Percentiles rank a stretch among this genome's conserved stretches.
These are phyloP conservation scores for Penicillium waksmanii DNA, from an alignment of 495 filamentous ascomycete species.

Conservation along the genomic window DNA sequence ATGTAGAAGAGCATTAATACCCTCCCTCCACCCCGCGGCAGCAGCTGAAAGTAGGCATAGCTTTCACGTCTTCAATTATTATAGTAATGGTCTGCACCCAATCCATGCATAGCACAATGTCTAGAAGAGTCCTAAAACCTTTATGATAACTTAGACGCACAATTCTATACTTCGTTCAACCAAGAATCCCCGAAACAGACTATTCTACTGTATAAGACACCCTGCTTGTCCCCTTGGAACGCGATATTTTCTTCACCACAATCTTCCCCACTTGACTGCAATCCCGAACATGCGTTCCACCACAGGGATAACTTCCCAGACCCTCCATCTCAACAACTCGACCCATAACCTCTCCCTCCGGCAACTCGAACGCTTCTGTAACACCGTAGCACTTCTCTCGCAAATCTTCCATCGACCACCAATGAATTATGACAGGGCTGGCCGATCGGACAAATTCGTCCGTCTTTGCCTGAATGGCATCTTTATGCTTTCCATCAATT, in stretches of 20 bases:
- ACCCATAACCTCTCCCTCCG: conserved; percentile 48
- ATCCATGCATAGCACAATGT: too few species aligned
- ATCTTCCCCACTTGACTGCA: conserved; percentile 56
- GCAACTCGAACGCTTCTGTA: conserved; percentile 49
- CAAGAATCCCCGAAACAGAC: not conserved
- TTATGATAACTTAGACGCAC: too few species aligned
- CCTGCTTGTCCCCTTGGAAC: conserved; percentile 57
- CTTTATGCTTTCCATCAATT: conserved; percentile 63
- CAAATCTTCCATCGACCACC: conserved; percentile 61
- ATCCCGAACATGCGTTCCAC: conserved; percentile 64
- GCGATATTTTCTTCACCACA: conserved; percentile 62
- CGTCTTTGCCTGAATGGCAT: conserved; percentile 54
- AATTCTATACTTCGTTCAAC: not conserved
- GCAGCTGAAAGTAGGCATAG: too few species aligned
- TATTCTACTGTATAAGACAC: conserved; percentile 54
- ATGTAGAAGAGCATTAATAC: too few species aligned
- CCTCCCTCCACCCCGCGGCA: too few species aligned
- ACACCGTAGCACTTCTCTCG: conserved; percentile 40
- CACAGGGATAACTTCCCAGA: conserved; percentile 64
- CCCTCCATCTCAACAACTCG: conserved; percentile 59
- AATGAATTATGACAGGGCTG: conserved; percentile 61
- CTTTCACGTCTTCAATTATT: too few species aligned
- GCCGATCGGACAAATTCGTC: conserved; percentile 54
- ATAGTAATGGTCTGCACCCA: too few species aligned
- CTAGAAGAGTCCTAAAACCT: too few species aligned